A percentile compares a stretch with the other conserved stretches of the same genome.
Evolutionary conservation across 2,329 filamentous ascomycete genomes (phyloP).

Genomic region (Neonectria magnoliae): DNA sequence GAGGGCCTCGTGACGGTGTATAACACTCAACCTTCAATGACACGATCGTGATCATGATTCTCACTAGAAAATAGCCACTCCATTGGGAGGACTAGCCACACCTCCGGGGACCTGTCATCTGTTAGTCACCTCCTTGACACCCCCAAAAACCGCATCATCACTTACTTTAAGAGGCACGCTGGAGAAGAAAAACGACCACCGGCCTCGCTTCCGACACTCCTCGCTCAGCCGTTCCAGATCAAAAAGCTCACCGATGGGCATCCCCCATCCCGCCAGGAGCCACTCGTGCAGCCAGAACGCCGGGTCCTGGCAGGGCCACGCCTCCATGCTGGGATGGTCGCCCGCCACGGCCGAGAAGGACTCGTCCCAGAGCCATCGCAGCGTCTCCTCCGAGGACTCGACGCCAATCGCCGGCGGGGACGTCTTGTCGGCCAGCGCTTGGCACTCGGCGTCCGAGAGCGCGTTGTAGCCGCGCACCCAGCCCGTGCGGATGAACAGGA

Average conservation of each 20-base stretch:
- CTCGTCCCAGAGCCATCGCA: constrained; percentile 68
- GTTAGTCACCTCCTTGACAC: background rate
- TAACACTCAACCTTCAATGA: background rate
- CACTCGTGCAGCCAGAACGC: constrained; percentile 55
- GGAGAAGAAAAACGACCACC: constrained; percentile 61
- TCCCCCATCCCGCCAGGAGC: constrained; percentile 59
- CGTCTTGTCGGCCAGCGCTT: constrained; percentile 46
- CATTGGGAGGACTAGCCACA: constrained; percentile 20
- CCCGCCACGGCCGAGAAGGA: constrained; percentile 66
- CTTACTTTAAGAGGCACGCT: constrained; percentile 55
- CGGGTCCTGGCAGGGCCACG: constrained; percentile 49
- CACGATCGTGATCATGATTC: too few species aligned
- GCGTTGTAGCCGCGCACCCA: constrained; percentile 57
- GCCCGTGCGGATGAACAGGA: constrained; percentile 64
- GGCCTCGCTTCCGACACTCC: constrained; percentile 62
- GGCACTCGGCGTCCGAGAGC: constrained; percentile 50
- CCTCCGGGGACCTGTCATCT: constrained; percentile 17
- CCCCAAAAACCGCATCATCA: background rate
- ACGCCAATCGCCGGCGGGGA: constrained; percentile 53
- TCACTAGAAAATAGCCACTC: constrained; percentile 15
- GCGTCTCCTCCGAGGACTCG: constrained; percentile 57
- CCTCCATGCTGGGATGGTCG: constrained; percentile 64
- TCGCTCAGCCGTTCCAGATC: constrained; percentile 49
- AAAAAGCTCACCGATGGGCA: constrained; percentile 53
- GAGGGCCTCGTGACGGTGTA: too few species aligned